Percentiles rank a stretch among this genome's conserved stretches.
Evolutionary conservation across 208 protist genomes (phyloP).

Genomic region (Porcisia hertigi): DNA sequence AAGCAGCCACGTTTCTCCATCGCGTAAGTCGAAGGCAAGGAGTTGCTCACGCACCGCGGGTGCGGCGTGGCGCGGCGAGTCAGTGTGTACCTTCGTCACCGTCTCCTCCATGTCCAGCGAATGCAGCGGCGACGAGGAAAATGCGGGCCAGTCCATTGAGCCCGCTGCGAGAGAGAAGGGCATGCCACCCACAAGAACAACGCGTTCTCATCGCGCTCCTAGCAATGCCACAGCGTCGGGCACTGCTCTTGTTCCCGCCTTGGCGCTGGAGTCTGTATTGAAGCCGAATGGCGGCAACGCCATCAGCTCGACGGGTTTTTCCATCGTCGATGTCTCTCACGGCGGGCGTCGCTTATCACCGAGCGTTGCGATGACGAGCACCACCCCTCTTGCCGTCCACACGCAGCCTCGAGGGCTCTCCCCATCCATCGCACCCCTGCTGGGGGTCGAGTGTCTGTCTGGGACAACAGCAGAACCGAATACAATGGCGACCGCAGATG

Average conservation of each 20-base stretch:
- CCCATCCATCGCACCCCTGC: constrained; percentile 18
- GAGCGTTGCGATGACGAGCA: background rate
- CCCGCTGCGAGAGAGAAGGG: background rate
- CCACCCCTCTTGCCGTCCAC: background rate
- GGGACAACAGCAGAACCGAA: background rate
- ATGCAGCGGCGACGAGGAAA: constrained; percentile 6
- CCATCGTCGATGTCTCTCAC: background rate
- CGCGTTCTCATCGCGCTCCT: constrained; percentile 1
- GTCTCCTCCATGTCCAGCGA: constrained; percentile 42
- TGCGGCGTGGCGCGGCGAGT: constrained; percentile 30
- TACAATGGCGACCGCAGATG: background rate
- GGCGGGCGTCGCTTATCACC: background rate
- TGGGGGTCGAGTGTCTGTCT: constrained; percentile 5
- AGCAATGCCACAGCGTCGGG: background rate
- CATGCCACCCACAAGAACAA: constrained; percentile 21
- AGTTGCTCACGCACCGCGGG: constrained; percentile 17
- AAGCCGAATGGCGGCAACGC: constrained; percentile 2
- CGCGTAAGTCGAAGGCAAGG: background rate
- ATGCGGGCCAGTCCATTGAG: background rate
- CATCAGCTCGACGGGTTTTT: background rate
- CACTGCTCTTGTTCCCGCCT: constrained; percentile 6
- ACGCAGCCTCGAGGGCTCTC: constrained; percentile 12
- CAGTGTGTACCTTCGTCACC: constrained; percentile 37
- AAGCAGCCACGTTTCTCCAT: background rate
- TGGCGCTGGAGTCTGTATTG: constrained; percentile 11